Evolutionary conservation across 2,329 filamentous ascomycete genomes (phyloP).

Genomic region (Eurotiales sp.): DNA sequence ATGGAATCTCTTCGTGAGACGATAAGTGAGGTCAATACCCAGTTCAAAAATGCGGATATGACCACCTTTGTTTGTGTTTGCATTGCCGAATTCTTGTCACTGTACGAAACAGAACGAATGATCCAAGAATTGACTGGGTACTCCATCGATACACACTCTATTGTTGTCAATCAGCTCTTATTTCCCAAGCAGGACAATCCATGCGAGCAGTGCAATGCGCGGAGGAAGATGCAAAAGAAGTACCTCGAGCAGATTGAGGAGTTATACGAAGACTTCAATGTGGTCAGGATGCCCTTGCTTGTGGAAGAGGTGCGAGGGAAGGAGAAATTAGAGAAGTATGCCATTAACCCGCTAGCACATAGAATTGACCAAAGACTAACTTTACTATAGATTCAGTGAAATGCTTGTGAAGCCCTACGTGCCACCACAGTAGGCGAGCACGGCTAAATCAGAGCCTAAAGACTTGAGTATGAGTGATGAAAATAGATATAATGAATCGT

Average conservation of each 20-base stretch:
- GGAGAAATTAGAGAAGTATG: conserved; percentile 80
- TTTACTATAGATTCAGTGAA: conserved; percentile 42
- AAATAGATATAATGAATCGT: conserved; percentile 15
- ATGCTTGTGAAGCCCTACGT: conserved; percentile 49
- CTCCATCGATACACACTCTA: conserved; percentile 91
- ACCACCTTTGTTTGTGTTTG: conserved; percentile 98
- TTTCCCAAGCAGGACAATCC: conserved; percentile 81
- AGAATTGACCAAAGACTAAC: conserved; percentile 16
- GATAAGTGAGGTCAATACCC: conserved; percentile 91
- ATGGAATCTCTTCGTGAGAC: conserved; percentile 90
- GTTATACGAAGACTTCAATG: conserved; percentile 97
- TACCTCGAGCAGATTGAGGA: conserved; percentile 98
- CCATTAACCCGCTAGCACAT: conserved; percentile 13
- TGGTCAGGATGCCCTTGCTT: conserved; percentile 94
- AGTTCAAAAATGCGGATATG: conserved; percentile 95
- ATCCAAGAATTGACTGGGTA: conserved; percentile 95
- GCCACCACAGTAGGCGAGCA: conserved; percentile 31
- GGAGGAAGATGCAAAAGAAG: conserved; percentile 98
- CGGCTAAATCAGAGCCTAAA: neutral
- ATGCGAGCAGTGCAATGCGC: conserved; percentile 92
- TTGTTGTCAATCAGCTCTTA: conserved; percentile 96
- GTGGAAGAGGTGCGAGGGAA: conserved; percentile 95
- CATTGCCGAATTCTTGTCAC: conserved; percentile 91
- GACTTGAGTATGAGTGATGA: conserved; percentile 10
- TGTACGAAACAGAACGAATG: conserved; percentile 99